These are phyloP conservation scores for Penicillium arizonense DNA, from an alignment of 495 filamentous ascomycete genomes.

Conservation along the genomic window DNA sequence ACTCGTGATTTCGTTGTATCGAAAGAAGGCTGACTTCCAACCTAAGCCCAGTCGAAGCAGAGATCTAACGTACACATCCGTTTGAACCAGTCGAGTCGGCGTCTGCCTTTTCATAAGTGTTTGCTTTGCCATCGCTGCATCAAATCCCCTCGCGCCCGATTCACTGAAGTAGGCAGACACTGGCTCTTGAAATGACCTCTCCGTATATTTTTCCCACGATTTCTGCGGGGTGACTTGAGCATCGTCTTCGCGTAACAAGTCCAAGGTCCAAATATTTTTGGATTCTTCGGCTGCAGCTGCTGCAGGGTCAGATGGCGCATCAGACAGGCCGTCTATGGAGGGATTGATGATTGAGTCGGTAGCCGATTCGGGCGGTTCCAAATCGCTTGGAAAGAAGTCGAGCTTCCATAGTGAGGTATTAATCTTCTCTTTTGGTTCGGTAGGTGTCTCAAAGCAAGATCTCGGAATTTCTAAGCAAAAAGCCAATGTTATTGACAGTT, in stretches of 20 bases:
- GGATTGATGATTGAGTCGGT: constrained; percentile 27
- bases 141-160: constrained; percentile 68
- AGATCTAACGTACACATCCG: constrained; percentile 55
- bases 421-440: constrained; percentile 20
- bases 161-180: constrained; percentile 72
- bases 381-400: constrained; percentile 28
- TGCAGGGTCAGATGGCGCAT: constrained; percentile 2
- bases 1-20: constrained; percentile 55
- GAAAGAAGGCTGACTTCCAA: constrained; percentile 76
- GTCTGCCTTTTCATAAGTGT: constrained; percentile 1
- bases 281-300: constrained; percentile 20
- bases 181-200: constrained; percentile 38
- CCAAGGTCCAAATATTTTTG: constrained; percentile 57
- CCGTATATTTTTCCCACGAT: constrained; percentile 73
- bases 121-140: constrained; percentile 56
- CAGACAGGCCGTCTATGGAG: constrained; percentile 28
- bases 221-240: constrained; percentile 41
- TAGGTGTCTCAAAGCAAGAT: constrained; percentile 23
- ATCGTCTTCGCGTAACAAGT: constrained; percentile 11
- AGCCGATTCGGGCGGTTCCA: constrained; percentile 14
- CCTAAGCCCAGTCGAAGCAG: constrained; percentile 75
- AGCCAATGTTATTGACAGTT: background rate
- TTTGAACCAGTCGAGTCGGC: constrained; percentile 24
- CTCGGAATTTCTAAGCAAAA: constrained; percentile 26
- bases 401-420: constrained; percentile 29